Evolutionary conservation across 2,329 filamentous ascomycete species (phyloP).

Genomic region (Atkinsonella hypoxylon): DNA sequence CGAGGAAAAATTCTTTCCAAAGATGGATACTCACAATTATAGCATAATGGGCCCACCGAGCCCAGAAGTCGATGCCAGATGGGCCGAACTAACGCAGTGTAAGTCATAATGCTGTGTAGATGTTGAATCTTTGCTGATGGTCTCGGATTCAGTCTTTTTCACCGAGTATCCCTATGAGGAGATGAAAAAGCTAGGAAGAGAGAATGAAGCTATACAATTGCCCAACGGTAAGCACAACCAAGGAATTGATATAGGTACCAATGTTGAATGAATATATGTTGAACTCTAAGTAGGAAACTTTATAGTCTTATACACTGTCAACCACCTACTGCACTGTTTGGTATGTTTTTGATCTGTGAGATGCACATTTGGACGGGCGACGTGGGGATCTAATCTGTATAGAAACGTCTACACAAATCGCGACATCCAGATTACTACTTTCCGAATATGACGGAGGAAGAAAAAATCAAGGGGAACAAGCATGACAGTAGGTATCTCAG

Average conservation of each 20-base stretch:
- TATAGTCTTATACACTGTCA: neutral
- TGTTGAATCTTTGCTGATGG: neutral
- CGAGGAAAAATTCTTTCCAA: neutral
- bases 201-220: slow-evolving; percentile 1
- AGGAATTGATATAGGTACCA: too few species aligned
- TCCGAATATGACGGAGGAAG: neutral
- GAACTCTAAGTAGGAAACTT: neutral
- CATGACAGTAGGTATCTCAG: neutral
- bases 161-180: neutral
- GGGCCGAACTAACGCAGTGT: neutral
- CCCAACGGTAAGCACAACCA: neutral
- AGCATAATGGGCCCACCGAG: neutral
- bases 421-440: neutral
- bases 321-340: slow-evolving; percentile 1
- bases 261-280: neutral
- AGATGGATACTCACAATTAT: neutral
- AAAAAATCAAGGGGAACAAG: neutral
- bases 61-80: neutral
- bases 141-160: neutral
- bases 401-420: slow-evolving; percentile 1
- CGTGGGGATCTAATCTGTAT: too few species aligned
- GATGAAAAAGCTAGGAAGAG: neutral
- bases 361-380: neutral
- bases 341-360: neutral
- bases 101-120: neutral